A percentile compares a stretch with the other conserved stretches of the same genome.
phyloP scores from a whole-genome alignment of 2,329 filamentous ascomycete genomes.

The Coleophoma eucalyptorum region DNA sequence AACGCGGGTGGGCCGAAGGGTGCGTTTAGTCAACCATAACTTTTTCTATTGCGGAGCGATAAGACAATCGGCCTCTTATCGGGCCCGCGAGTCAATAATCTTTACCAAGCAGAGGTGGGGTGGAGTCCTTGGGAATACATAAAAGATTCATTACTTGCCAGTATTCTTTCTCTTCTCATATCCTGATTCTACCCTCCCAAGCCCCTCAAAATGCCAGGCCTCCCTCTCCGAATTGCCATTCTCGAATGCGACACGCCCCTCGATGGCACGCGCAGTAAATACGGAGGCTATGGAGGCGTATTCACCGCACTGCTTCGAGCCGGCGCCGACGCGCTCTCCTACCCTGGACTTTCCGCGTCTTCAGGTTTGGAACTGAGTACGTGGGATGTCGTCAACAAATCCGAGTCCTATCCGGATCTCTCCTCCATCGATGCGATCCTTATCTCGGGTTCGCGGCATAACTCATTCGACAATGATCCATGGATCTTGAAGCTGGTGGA shows the following conservation, averaged over 20 bases:
- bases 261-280: conserved; percentile 57
- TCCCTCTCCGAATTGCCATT: conserved; percentile 57
- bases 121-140: no score
- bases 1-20: no score
- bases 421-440: conserved; percentile 78
- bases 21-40: no score
- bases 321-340: conserved; percentile 44
- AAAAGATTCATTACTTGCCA: no score
- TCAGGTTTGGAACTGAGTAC: conserved; percentile 46
- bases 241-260: conserved; percentile 84
- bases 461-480: conserved; percentile 67
- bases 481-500: conserved; percentile 76
- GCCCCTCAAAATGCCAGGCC: conserved; percentile 17
- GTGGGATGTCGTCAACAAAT: conserved; percentile 67
- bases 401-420: conserved; percentile 64
- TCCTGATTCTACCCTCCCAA: no score
- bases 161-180: no score
- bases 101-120: no score
- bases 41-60: no score
- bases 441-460: conserved; percentile 72
- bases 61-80: no score
- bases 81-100: no score
- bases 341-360: conserved; percentile 35
- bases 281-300: conserved; percentile 69
- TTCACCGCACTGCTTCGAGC: conserved; percentile 57